Percentiles rank a stretch among this genome's conserved stretches.
Evolutionary conservation across 257 asterid species (phyloP).

Genomic region (Solanum medicagineum): DNA sequence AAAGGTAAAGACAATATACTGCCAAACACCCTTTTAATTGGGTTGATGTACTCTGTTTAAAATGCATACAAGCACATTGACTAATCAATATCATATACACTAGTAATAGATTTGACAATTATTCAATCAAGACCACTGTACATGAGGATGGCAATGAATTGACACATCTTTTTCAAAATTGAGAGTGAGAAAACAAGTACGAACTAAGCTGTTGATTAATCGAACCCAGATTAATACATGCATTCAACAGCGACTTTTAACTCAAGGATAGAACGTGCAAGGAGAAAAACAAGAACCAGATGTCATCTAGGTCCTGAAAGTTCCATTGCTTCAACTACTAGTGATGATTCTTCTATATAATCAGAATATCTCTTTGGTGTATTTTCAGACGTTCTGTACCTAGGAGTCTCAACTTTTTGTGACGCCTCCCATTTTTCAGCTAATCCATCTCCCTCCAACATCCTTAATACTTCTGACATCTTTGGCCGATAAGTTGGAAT

Average conservation of each 20-base stretch:
- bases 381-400: background rate
- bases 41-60: background rate
- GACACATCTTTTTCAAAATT: background rate
- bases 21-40: background rate
- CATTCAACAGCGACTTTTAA: background rate
- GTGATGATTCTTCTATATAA: constrained; percentile 6
- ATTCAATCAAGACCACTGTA: background rate
- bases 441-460: constrained; percentile 30
- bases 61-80: too few species aligned
- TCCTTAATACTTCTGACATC: constrained; percentile 26
- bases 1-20: background rate
- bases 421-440: constrained; percentile 10
- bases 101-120: background rate
- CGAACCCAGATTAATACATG: background rate
- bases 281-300: background rate
- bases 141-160: background rate
- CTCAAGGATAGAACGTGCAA: background rate
- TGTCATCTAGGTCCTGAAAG: constrained; percentile 21
- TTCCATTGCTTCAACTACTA: constrained; percentile 9
- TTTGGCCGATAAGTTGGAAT: constrained; percentile 16
- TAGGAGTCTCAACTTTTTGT: constrained; percentile 8
- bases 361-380: constrained; percentile 8
- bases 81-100: background rate
- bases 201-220: background rate
- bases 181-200: background rate